Evolutionary conservation across 805 yeast species (phyloP), one percentile per base, ranked within the genome.

Genomic region (Starmerella ratchasimensis): DNA sequence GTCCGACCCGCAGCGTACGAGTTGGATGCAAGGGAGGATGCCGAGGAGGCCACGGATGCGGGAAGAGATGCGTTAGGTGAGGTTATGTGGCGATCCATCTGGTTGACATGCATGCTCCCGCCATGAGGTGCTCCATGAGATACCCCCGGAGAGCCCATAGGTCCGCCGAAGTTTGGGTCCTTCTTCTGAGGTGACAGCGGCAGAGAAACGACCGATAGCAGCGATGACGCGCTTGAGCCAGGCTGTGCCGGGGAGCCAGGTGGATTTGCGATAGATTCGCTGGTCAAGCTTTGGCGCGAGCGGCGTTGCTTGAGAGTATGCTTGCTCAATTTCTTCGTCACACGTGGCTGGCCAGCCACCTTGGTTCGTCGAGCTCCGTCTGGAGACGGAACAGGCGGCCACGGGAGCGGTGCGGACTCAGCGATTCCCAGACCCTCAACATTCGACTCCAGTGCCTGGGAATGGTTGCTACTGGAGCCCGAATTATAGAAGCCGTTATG

Each of bases 371-470:
- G 38, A 10, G 34, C 15, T 13, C 29, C 27, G 23, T 34, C 42
- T 25, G 43, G 43, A 4, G 44, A 43, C 9, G 38, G 33, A 10
- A 31, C n/a, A n/a, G 31, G 31, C 17, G 35, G 31, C 44, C 41
- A 36, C 19, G 22, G 33, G 22, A 37, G 8, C 20, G 37, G 20
- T 9, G 19, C 18, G 21, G 31, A 7, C 37, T 44, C 48, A 20
- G 42, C 46, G 17, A 44, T 44, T 11, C 48, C 48, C 9, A 44
- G 40, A 9, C 44, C 48, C 26, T 44, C 47, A 6, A 44, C 47
- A 20, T 28, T 30, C n/a, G 33, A 16, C 14, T 31, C 28, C n/a
- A 26, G 28, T 18, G 14, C 11, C 21, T 20, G 28, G n/a, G n/a
- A n/a, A n/a, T n/a, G n/a, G n/a, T n/a, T n/a, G n/a, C n/a, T n/a